phyloP scores from a whole-genome alignment of 176 grass and related monocot genomes.

The Carex pumila region DNA sequence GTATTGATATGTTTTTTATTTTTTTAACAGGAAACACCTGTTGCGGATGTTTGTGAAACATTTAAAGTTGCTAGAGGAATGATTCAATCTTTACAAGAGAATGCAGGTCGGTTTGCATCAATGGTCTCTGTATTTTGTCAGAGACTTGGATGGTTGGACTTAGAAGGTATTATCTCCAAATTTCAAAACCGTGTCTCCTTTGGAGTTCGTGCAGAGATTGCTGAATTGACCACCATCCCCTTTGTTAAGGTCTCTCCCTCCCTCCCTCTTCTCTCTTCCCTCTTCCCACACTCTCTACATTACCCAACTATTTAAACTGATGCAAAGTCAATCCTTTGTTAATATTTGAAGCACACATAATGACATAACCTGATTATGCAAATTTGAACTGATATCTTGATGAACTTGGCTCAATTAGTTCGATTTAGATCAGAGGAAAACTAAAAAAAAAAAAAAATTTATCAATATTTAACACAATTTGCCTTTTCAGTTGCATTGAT shows the following conservation, averaged over 20 bases:
- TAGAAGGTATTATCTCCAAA: conserved; percentile 85
- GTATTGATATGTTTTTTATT: conserved; percentile 1
- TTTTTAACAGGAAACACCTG: conserved; percentile 64
- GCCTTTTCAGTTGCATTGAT: neutral
- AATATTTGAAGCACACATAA: conserved; percentile 5
- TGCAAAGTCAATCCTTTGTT: neutral
- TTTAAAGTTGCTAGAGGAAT: conserved; percentile 95
- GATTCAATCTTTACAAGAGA: conserved; percentile 90
- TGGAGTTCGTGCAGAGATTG: conserved; percentile 95
- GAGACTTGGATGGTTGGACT: conserved; percentile 91
- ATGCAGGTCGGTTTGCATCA: conserved; percentile 92
- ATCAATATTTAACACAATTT: neutral
- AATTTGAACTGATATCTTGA: conserved; percentile 20
- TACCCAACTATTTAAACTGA: neutral
- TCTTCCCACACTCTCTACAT: neutral
- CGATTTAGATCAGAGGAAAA: neutral
- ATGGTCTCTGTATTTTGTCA: conserved; percentile 97
- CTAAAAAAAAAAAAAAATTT: neutral
- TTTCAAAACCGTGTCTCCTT: conserved; percentile 96
- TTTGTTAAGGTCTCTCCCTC: conserved; percentile 59
- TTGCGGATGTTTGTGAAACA: conserved; percentile 85
- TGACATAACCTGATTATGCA: conserved; percentile 1
- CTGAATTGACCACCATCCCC: conserved; percentile 78
- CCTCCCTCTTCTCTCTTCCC: neutral
- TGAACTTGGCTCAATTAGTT: neutral